phyloP scores from a whole-genome alignment of 2,329 filamentous ascomycete genomes.

The Ophiosphaerella narmari region DNA sequence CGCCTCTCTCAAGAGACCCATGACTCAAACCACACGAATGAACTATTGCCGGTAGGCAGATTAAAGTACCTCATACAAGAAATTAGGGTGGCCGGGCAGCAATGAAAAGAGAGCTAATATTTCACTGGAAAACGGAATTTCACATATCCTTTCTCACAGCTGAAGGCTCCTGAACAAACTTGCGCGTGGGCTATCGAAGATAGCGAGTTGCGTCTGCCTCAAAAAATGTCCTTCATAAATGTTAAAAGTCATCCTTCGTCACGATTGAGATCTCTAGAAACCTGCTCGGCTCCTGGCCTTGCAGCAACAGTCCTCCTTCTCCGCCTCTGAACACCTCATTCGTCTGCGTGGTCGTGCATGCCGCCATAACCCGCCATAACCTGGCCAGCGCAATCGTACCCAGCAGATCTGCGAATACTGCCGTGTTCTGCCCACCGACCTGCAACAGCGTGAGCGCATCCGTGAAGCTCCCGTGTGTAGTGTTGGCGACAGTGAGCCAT shows the following conservation, averaged over 20 bases:
- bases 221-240: background rate
- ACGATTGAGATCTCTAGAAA: slow-evolving; percentile 21
- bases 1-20: no score
- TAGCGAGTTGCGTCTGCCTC: no score
- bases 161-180: no score
- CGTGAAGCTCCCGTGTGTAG: slow-evolving; percentile 21
- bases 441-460: slow-evolving; percentile 19
- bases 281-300: slow-evolving; percentile 19
- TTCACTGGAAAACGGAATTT: no score
- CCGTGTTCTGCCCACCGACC: slow-evolving; percentile 19
- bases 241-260: slow-evolving; percentile 15
- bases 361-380: slow-evolving; percentile 10
- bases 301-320: slow-evolving; percentile 18
- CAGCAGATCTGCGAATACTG: slow-evolving; percentile 11
- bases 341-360: slow-evolving; percentile 24
- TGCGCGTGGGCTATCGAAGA: no score
- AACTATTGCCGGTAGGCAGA: no score
- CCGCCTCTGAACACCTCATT: slow-evolving; percentile 18
- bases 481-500: slow-evolving; percentile 22
- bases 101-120: no score
- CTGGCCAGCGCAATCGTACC: slow-evolving; percentile 17
- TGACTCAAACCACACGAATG: no score
- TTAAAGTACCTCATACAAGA: no score
- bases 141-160: no score
- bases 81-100: no score